Percentiles rank a stretch among this genome's conserved stretches.
phyloP scores from a whole-genome alignment of 2,329 filamentous ascomycete species.

The Neoascochyta sp. region DNA sequence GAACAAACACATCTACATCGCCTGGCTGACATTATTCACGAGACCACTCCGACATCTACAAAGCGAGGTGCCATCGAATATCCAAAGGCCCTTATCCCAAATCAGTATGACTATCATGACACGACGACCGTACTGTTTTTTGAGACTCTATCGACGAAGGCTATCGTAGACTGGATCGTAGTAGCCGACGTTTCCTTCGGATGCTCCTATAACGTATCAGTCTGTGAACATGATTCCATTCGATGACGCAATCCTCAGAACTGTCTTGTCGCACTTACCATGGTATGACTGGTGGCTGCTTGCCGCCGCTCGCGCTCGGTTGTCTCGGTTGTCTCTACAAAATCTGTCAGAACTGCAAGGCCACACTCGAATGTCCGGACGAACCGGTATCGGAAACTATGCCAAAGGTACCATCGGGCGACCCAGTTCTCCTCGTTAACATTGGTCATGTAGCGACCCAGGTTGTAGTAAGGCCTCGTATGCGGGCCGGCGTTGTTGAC shows the following conservation, averaged over 20 bases:
- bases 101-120: not conserved
- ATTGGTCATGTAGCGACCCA: slow-evolving; percentile 41
- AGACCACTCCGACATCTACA: slow-evolving; percentile 19
- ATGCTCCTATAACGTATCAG: slow-evolving; percentile 8
- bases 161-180: slow-evolving; percentile 23
- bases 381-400: slow-evolving; percentile 47
- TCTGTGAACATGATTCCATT: no score
- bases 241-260: no score
- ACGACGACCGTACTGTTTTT: no score
- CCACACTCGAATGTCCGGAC: no score
- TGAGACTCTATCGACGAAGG: slow-evolving; percentile 14
- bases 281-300: slow-evolving; percentile 1
- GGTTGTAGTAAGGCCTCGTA: slow-evolving; percentile 42
- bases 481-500: slow-evolving; percentile 39
- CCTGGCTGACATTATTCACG: not conserved
- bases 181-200: slow-evolving; percentile 8
- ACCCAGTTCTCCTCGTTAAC: slow-evolving; percentile 49
- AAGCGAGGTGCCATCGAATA: slow-evolving; percentile 4
- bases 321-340: slow-evolving; percentile 34
- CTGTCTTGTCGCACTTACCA: slow-evolving; percentile 4
- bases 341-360: slow-evolving; percentile 2
- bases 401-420: slow-evolving; percentile 52
- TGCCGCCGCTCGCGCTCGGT: slow-evolving; percentile 7
- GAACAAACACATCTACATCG: slow-evolving; percentile 10
- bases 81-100: not conserved